Evolutionary conservation across 306 rosid genomes (phyloP).

Genomic region (Trifolium repens): DNA sequence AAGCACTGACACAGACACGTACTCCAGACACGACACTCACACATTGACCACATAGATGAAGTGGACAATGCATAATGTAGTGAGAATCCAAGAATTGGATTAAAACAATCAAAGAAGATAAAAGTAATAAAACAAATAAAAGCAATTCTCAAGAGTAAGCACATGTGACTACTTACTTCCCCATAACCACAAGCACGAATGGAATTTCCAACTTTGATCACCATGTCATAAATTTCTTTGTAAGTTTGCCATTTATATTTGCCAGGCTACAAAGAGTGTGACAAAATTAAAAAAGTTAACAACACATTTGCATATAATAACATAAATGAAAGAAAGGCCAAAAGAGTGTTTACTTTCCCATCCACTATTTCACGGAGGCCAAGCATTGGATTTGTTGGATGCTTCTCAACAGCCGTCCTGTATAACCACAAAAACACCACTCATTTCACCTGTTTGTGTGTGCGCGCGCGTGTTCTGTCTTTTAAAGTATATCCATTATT

Average conservation of each 20-base stretch:
- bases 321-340: not conserved
- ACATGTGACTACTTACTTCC: slow-evolving; percentile 60
- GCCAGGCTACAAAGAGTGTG: slow-evolving; percentile 63
- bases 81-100: slow-evolving; percentile 20
- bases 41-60: not conserved
- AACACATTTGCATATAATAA: not conserved
- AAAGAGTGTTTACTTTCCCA: slow-evolving; percentile 55
- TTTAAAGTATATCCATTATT: not conserved
- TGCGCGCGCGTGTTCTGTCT: not conserved
- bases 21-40: not conserved
- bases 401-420: slow-evolving; percentile 73
- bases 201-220: slow-evolving; percentile 69
- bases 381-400: slow-evolving; percentile 74
- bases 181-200: slow-evolving; percentile 63
- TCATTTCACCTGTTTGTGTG: not conserved
- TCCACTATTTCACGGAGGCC: slow-evolving; percentile 71
- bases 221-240: slow-evolving; percentile 67
- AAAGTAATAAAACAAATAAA: not conserved
- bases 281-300: slow-evolving; percentile 26
- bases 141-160: not conserved
- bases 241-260: slow-evolving; percentile 79
- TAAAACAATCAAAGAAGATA: not conserved
- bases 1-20: not conserved
- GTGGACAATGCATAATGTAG: slow-evolving; percentile 2
- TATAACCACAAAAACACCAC: slow-evolving; percentile 1